phyloP scores from a whole-genome alignment of 2,329 filamentous ascomycete genomes.

The Fusarium sp. region DNA sequence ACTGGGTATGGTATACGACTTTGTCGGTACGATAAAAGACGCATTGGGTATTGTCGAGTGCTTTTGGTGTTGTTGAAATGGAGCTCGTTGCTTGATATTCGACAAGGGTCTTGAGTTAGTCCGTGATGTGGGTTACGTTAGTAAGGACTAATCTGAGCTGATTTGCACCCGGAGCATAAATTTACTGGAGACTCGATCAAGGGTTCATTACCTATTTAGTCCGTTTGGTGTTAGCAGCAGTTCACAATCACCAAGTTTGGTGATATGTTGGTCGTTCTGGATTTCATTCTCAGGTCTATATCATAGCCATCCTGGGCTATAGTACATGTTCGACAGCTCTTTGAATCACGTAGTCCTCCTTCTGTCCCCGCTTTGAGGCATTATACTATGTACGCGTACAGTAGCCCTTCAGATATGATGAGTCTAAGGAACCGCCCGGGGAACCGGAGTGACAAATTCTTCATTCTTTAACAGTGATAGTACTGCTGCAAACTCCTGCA shows the following conservation, averaged over 20 bases:
- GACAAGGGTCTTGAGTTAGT: background rate
- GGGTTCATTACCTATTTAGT: slow-evolving; percentile 2
- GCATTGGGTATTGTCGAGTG: background rate
- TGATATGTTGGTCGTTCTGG: background rate
- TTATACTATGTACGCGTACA: background rate
- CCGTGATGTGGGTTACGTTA: background rate
- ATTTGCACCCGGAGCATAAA: background rate
- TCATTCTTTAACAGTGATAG: background rate
- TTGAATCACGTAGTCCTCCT: background rate
- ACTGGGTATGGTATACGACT: too few relatives aligned
- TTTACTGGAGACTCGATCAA: background rate
- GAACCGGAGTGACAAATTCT: background rate
- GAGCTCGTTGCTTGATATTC: background rate
- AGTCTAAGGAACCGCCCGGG: background rate
- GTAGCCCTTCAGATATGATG: background rate
- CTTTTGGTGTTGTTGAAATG: background rate
- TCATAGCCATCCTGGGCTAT: background rate
- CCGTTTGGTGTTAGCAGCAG: background rate
- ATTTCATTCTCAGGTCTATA: background rate
- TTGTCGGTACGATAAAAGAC: background rate
- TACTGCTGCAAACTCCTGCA: background rate
- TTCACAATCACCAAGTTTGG: background rate
- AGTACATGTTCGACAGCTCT: background rate
- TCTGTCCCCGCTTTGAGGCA: background rate
- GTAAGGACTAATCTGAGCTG: background rate